Evolutionary conservation across 2,329 filamentous ascomycete species (phyloP).

Genomic region (Leptosphaerulina australis): DNA sequence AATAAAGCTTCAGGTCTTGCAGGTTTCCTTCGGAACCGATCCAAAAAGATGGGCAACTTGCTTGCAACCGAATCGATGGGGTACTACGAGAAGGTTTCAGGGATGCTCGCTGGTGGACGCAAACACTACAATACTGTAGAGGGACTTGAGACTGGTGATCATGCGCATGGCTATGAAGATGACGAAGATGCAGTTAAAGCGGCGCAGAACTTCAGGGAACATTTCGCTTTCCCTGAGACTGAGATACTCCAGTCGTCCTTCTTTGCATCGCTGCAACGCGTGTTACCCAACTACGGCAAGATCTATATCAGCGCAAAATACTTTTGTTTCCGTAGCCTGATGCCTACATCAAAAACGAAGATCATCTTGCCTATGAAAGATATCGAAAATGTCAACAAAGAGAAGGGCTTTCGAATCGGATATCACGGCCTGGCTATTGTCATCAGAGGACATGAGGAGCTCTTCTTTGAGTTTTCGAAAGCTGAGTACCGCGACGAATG

Average conservation of each 20-base stretch:
- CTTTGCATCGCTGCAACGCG: constrained; percentile 88
- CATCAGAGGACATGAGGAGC: constrained; percentile 89
- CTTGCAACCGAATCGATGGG: constrained; percentile 92
- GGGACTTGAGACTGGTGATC: constrained; percentile 68
- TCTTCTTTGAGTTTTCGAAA: constrained; percentile 92
- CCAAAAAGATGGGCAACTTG: constrained; percentile 79
- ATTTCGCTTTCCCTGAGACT: constrained; percentile 84
- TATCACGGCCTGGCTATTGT: constrained; percentile 92
- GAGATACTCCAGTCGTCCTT: constrained; percentile 89
- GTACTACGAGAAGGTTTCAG: constrained; percentile 94
- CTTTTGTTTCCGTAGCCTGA: constrained; percentile 90
- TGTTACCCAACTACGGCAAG: constrained; percentile 92
- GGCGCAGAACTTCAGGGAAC: constrained; percentile 76
- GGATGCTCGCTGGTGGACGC: constrained; percentile 92
- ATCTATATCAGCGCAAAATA: constrained; percentile 88
- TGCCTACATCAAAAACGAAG: constrained; percentile 89
- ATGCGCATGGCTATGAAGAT: constrained; percentile 61
- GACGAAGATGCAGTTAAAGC: constrained; percentile 60
- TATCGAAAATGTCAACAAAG: constrained; percentile 90
- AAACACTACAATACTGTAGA: constrained; percentile 85
- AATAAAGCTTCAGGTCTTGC: constrained; percentile 84
- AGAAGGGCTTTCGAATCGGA: constrained; percentile 90
- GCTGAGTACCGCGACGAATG: constrained; percentile 86
- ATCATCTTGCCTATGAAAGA: constrained; percentile 88
- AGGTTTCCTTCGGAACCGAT: constrained; percentile 78